Evolutionary conservation across 176 grass and related monocot species (phyloP), one percentile per base, ranked within the genome.

Genomic region (Saccharum spontaneum): DNA sequence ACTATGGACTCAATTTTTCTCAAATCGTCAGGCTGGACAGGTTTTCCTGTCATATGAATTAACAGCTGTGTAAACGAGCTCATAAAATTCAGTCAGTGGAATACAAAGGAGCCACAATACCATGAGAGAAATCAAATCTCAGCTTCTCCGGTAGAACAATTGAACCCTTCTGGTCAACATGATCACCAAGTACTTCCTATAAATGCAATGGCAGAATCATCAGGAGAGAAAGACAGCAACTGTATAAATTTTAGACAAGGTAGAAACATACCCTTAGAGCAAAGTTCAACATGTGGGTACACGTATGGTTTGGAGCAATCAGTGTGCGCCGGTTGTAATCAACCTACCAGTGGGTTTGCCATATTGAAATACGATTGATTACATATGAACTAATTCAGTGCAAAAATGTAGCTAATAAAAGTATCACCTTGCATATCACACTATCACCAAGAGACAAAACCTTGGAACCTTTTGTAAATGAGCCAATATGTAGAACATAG

Each of bases 251-350:
- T 73, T 39, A 69, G 34, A 85, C 45, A 69, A 82, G 59, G 44
- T 55, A 83, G 83, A 78, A 80, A 57, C 75, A 82, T 91, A 99
- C 97, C 90, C 81, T 90, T 62, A 99, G 79, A 41, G 97, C 97
- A 79, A 99, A 99, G 88, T 99, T 94, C 84, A 99, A 84, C 93
- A 99, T 99, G 79, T 99, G 97, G 24, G 97, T 99, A 84, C 97
- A 99, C 3, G 93, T 99, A 83, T 99, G 97, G 82, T 99, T 99
- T 50, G 97, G 97, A 87, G 93, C 91, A 89, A 99, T 96, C 40
- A 87, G 60, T 75, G 86, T 79, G 22, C 97, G 97, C 34, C 97
- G 89, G 24, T 55, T 48, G 26, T 91, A 96, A 86, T 99, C 97
- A 84, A 99, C 97, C 97, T 99, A 88, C 26, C 75, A 92, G 80